Evolutionary conservation across 495 filamentous ascomycete genomes (phyloP).

Genomic region (Cairneyella variabilis): DNA sequence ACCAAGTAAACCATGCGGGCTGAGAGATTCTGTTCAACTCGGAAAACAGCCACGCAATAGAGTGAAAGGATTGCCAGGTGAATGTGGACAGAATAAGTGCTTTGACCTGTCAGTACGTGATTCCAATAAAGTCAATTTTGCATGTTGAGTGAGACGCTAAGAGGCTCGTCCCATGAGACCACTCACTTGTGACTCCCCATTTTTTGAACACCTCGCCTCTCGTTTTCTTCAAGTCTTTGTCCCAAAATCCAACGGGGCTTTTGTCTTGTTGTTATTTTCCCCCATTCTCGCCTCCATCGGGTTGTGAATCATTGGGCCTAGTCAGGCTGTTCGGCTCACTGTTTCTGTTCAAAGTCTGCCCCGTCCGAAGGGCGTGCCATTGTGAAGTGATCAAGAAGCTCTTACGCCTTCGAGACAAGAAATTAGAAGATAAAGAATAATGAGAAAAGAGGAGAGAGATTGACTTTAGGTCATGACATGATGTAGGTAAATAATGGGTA

Average conservation of each 20-base stretch:
- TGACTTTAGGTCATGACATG: too few relatives aligned
- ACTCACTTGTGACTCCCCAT: conserved; percentile 19
- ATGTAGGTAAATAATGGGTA: too few relatives aligned
- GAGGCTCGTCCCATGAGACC: neutral
- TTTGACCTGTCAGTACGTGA: neutral
- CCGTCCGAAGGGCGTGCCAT: neutral
- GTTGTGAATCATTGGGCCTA: too few relatives aligned
- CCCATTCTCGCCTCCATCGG: conserved; percentile 8
- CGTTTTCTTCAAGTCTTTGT: conserved; percentile 11
- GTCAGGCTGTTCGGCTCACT: neutral
- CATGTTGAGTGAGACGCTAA: neutral
- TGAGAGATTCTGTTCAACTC: conserved; percentile 42
- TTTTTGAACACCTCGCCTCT: conserved; percentile 13
- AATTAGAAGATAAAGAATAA: too few relatives aligned
- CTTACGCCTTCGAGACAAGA: too few relatives aligned
- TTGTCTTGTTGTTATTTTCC: neutral
- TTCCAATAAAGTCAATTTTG: neutral
- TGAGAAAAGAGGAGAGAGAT: too few relatives aligned
- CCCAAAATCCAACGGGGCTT: conserved; percentile 16
- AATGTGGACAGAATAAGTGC: conserved; percentile 51
- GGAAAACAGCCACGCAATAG: conserved; percentile 58
- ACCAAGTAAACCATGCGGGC: conserved; percentile 56
- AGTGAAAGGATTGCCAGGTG: conserved; percentile 50
- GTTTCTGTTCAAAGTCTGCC: neutral
- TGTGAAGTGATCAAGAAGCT: too few relatives aligned